Evolutionary conservation across 768 basidiomycete genomes (phyloP), one percentile per base, ranked within the genome.

Genomic region (Hortiboletus campestris): DNA sequence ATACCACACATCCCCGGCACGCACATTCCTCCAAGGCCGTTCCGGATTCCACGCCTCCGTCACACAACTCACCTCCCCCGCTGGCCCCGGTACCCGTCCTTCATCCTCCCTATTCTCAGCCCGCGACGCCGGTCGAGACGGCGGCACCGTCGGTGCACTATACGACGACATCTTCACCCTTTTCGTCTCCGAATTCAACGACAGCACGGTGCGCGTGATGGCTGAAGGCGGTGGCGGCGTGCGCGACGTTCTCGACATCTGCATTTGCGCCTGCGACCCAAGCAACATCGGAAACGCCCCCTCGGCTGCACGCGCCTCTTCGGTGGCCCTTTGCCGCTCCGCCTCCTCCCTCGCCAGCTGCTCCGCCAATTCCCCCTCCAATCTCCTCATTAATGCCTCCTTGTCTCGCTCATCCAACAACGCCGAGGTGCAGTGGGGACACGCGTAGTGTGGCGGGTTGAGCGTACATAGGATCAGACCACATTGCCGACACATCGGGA

Each of bases 251-350:
- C 54, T 63, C 49, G 25, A 14, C 45, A 13, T n/a, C 28, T 62
- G 53, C 34, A 2, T 20, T 6, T 57, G 42, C 14, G 62, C 28
- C 35, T 59, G 58, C 16, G 41, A 41, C 8, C 63, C 61, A 38
- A 51, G 58, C 28, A 89, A 78, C 14, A 75, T 72, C 19, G 87
- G 87, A 64, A 89, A 89, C 0, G 82, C 84, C 3, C 86, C 86
- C 25, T 73, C 80, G 0, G 80, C 80, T 9, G 70, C 69, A 7
- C 78, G 73, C 0, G 79, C 81, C 53, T 81, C 80, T 25, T 81
- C 76, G 2, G 75, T 67, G 16, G 69, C 78, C 31, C 72, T 78
- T 53, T 78, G 74, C 3, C 77, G 75, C 6, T 75, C 79, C n/a
- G 71, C 73, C 10, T 77, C 77, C 62, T 88, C 86, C 57, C 67